phyloP scores from a whole-genome alignment of 2,329 filamentous ascomycete species.

The Emergomyces pasteurianus region DNA sequence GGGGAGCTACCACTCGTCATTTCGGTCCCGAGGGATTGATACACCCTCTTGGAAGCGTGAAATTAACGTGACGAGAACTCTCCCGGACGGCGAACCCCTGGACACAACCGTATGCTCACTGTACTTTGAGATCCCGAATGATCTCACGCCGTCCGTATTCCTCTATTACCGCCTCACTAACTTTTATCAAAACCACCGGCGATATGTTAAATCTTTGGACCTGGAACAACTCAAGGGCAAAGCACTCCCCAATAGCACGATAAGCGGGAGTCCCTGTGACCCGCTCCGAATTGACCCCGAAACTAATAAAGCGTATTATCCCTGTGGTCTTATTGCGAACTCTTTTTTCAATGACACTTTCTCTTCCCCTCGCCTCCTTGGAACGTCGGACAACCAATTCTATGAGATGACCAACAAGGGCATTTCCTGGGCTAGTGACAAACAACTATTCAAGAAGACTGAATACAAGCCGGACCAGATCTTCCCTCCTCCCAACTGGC shows the following conservation, averaged over 20 bases:
- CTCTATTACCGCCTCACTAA: constrained; percentile 95
- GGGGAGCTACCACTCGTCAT: constrained; percentile 52
- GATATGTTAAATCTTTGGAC: constrained; percentile 86
- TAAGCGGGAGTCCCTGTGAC: constrained; percentile 60
- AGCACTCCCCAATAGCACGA: constrained; percentile 45
- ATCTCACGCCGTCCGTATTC: constrained; percentile 68
- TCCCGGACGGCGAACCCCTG: constrained; percentile 15
- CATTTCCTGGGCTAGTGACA: constrained; percentile 82
- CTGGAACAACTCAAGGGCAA: constrained; percentile 70
- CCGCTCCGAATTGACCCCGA: constrained; percentile 50
- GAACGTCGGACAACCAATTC: constrained; percentile 35
- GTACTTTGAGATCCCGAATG: constrained; percentile 65
- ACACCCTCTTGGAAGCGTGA: constrained; percentile 21
- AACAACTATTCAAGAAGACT: constrained; percentile 61
- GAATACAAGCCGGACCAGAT: constrained; percentile 55
- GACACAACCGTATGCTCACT: constrained; percentile 53
- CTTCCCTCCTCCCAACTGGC: constrained; percentile 80
- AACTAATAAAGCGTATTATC: constrained; percentile 66
- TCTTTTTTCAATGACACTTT: constrained; percentile 96
- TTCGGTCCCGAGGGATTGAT: constrained; percentile 46
- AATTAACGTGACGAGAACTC: constrained; percentile 12
- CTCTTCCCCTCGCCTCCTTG: constrained; percentile 49
- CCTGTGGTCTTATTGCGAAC: constrained; percentile 92
- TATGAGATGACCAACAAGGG: constrained; percentile 68
- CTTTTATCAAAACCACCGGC: constrained; percentile 97